phyloP scores from a whole-genome alignment of 257 asterid genomes.

The Oldenlandia corymbosa region DNA sequence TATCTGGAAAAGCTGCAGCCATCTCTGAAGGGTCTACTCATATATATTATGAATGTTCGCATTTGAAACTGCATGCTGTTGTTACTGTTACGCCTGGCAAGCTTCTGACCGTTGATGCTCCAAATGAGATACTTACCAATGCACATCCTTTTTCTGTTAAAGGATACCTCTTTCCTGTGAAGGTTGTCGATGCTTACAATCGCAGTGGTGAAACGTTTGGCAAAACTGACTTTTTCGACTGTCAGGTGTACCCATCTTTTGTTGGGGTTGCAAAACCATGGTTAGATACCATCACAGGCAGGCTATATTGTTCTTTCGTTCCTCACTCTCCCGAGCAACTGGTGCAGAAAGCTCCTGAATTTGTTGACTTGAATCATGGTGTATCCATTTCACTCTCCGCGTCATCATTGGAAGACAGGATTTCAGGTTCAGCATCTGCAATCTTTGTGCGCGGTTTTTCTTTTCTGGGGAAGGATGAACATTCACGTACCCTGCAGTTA shows the following conservation, averaged over 20 bases:
- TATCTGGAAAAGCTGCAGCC: constrained; percentile 78
- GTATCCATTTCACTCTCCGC: constrained; percentile 52
- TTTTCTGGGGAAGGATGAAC: constrained; percentile 46
- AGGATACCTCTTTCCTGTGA: constrained; percentile 67
- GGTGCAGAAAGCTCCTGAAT: constrained; percentile 33
- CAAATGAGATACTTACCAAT: constrained; percentile 57
- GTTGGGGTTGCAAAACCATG: constrained; percentile 68
- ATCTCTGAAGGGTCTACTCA: constrained; percentile 53
- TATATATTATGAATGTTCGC: constrained; percentile 41
- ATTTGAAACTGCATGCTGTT: constrained; percentile 48
- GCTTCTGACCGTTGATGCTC: constrained; percentile 52
- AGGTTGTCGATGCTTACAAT: constrained; percentile 28
- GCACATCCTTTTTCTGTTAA: constrained; percentile 62
- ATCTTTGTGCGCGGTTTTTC: constrained; percentile 70
- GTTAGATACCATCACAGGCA: constrained; percentile 52
- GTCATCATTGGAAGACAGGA: constrained; percentile 43
- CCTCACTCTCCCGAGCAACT: constrained; percentile 73
- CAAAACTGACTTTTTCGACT: constrained; percentile 35
- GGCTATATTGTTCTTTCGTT: constrained; percentile 57
- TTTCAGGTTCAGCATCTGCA: constrained; percentile 72
- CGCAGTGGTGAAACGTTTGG: constrained; percentile 24
- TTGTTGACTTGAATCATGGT: constrained; percentile 25
- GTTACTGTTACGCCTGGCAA: constrained; percentile 60
- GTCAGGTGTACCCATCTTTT: constrained; percentile 56
- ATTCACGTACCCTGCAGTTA: too few relatives aligned